Percentiles rank a stretch among this genome's conserved stretches.
Conservation (phyloP, 371 early-diverging fungal genomes). For the Mucor racemosus region DNA sequence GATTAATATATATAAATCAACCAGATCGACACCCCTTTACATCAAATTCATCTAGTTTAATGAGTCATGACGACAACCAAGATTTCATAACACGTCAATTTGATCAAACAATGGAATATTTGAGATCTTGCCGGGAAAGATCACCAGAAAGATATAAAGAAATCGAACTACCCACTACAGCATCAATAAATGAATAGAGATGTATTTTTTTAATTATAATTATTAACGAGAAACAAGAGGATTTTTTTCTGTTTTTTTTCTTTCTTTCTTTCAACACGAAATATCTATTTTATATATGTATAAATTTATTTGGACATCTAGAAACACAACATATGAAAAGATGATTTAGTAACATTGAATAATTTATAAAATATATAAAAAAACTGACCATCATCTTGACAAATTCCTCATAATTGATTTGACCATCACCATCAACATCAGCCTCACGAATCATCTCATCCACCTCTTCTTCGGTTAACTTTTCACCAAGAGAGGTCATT, state of each 20-base stretch:
- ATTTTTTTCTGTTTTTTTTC: too few species aligned
- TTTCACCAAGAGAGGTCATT: constrained; percentile 46
- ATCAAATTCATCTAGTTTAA: constrained; percentile 51
- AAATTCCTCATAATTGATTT: constrained; percentile 90
- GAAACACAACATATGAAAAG: neutral
- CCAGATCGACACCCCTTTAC: constrained; percentile 68
- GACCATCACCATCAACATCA: constrained; percentile 78
- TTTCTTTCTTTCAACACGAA: neutral
- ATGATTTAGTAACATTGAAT: neutral
- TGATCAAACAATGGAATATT: neutral
- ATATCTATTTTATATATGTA: neutral
- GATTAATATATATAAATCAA: constrained; percentile 69
- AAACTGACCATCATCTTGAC: constrained; percentile 77
- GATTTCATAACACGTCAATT: constrained; percentile 16
- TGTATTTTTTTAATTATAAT: neutral
- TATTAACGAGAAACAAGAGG: too few species aligned
- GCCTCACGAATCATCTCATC: constrained; percentile 86
- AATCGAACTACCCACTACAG: neutral
- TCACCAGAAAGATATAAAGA: neutral
- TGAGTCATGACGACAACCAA: neutral
- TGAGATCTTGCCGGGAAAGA: neutral
- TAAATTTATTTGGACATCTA: constrained; percentile 1
- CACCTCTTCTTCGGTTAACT: constrained; percentile 61
- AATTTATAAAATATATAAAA: too few species aligned
- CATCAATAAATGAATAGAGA: neutral